Evolutionary conservation across 2,329 filamentous ascomycete genomes (phyloP), one percentile per base, ranked within the genome.

Genomic region (Helminthosporium solani): DNA sequence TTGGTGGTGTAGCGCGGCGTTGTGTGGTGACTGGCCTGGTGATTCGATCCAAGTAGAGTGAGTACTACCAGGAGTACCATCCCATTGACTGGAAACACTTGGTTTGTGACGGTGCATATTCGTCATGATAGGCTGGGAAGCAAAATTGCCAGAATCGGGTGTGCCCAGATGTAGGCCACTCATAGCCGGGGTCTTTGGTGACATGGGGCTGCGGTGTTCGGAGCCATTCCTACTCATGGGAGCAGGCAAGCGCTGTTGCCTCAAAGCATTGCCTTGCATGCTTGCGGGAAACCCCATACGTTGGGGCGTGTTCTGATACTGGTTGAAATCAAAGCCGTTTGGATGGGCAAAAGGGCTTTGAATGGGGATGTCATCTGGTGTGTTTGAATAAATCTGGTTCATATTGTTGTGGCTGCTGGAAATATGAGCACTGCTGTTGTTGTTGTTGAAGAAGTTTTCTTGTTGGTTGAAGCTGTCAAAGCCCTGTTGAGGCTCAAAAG

Each of bases 291-390:
- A 69, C 7, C 47, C 61, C 57, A 63, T 80, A 78, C 63, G 78
- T 43, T 83, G 80, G 60, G 87, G 84, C 61, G 75, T 75, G 47
- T 82, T 81, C 35, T 87, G 83, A 68, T 90, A 95, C 54, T 90
- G 87, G 28, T 79, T 78, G 63, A 87, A 87, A 71, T 85, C 86
- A 75, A 91, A 94, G 63, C 81, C 84, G 58, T 60, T 56, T 2
- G 74, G 76, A 42, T 87, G 82, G 33, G 88, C 81, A 63, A 90
- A 96, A 0, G 92, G 92, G 61, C 90, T 96, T 64, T 95, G 88
- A 50, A 96, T 92, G 5, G 92, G 90, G 42, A 90, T 87, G 42
- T 90, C 90, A 50, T 97, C 92, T 3, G 92, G 91, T 2, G 91
- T 96, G 67, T 88, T 89, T 16, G 92, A 96, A 71, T 87, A 97